A percentile compares a stretch with the other conserved stretches of the same genome.
Conservation (phyloP, 805 yeast species). For the Diddensiella caesifluorescens region DNA sequence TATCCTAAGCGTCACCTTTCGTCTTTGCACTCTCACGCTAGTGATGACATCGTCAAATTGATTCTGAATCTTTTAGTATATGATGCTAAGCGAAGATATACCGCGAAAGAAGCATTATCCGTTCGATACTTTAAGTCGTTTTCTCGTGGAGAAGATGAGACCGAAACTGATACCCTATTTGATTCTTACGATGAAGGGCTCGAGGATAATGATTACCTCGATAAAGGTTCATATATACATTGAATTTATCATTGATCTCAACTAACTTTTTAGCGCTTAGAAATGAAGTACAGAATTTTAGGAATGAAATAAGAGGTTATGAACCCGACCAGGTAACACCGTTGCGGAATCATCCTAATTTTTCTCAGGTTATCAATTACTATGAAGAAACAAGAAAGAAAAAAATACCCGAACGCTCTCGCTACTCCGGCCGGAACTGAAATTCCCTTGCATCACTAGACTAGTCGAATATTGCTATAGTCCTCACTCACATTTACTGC, state of each 20-base stretch:
- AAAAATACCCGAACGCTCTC: no score
- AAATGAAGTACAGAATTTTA: slow-evolving; percentile 17
- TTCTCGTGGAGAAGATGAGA: slow-evolving; percentile 53
- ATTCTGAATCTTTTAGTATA: slow-evolving; percentile 55
- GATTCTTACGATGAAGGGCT: slow-evolving; percentile 62
- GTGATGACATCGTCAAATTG: slow-evolving; percentile 43
- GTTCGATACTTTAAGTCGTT: slow-evolving; percentile 53
- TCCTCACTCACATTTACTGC: no score
- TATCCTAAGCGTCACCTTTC: no score
- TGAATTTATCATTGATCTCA: neutral
- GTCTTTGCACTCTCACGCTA: slow-evolving; percentile 63
- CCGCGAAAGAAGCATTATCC: slow-evolving; percentile 50
- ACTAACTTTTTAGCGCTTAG: slow-evolving; percentile 10
- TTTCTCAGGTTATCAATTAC: no score
- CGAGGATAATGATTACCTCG: slow-evolving; percentile 1
- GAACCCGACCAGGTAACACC: neutral
- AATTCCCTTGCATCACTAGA: no score
- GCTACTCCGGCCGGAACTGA: no score
- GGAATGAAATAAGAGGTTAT: slow-evolving; percentile 17
- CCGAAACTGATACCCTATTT: slow-evolving; percentile 45
- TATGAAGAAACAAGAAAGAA: no score
- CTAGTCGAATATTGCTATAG: no score
- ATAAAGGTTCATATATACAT: neutral
- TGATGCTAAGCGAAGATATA: slow-evolving; percentile 52
- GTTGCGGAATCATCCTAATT: neutral